These are phyloP conservation scores for Aspergillus aculeatus DNA, from an alignment of 2,329 filamentous ascomycete species.

Conservation along the genomic window DNA sequence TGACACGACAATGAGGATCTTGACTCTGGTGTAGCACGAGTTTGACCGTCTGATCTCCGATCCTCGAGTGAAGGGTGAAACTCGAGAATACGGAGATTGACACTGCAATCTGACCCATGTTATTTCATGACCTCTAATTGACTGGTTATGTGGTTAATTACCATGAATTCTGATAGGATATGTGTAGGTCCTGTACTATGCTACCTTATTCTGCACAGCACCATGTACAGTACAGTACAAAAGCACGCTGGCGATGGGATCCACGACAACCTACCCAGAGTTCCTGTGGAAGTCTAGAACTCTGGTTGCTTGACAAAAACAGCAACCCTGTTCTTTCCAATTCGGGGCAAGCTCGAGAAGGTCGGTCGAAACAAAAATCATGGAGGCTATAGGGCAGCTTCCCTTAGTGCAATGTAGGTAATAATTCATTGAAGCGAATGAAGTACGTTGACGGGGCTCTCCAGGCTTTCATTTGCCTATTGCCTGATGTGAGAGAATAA, in stretches of 20 bases:
- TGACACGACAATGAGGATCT: not conserved
- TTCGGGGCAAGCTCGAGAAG: not conserved
- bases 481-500: not conserved
- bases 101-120: not conserved
- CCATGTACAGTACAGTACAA: too few species aligned
- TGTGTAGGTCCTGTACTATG: too few species aligned
- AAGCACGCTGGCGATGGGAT: too few species aligned
- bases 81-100: not conserved
- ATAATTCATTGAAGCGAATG: too few species aligned
- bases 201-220: too few species aligned
- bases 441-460: too few species aligned
- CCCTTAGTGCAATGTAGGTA: too few species aligned
- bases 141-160: not conserved
- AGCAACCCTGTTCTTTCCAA: not conserved
- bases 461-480: too few species aligned
- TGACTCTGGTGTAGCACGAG: not conserved
- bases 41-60: not conserved
- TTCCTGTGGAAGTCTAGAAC: not conserved
- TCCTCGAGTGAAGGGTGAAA: not conserved
- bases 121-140: not conserved
- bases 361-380: too few species aligned
- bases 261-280: too few species aligned
- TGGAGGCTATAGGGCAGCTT: too few species aligned
- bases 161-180: too few species aligned
- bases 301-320: not conserved